Conservation (phyloP, 2,329 filamentous ascomycete genomes). For the Trichoderma harzianum region DNA sequence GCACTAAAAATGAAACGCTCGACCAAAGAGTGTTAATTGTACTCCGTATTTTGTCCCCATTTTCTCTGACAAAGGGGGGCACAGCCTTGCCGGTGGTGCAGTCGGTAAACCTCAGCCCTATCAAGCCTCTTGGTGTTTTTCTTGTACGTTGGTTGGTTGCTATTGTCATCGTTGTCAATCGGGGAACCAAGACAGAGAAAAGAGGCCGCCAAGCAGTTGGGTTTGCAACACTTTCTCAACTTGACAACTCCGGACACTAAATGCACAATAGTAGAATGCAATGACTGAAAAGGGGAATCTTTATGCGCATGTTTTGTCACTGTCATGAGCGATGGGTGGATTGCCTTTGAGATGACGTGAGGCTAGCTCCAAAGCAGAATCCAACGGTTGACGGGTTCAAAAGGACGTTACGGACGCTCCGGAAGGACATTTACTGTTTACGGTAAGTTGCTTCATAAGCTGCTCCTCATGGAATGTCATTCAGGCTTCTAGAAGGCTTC, state of each 20-base stretch:
- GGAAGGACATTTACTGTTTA: background rate
- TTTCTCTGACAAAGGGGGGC: background rate
- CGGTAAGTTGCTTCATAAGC: background rate
- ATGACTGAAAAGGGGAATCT: background rate
- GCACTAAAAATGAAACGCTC: conserved; percentile 3
- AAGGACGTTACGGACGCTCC: background rate
- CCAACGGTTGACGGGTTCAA: background rate
- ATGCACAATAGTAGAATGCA: background rate
- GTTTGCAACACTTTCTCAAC: background rate
- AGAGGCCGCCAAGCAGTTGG: background rate
- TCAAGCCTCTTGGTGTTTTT: background rate
- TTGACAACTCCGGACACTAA: background rate
- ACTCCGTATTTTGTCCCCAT: background rate
- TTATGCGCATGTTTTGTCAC: background rate
- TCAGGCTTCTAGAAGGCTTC: conserved; percentile 7
- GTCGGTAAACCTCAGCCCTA: conserved; percentile 1
- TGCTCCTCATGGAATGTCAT: background rate
- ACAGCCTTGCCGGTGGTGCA: background rate
- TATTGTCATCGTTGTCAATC: background rate
- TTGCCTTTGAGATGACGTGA: background rate
- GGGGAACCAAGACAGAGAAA: background rate
- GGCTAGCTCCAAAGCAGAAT: background rate
- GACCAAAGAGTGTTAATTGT: background rate
- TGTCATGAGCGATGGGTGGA: background rate
- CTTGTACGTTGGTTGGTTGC: background rate